These are phyloP conservation scores for Podospora tetraspora DNA, from an alignment of 495 filamentous ascomycete genomes.

Conservation along the genomic window DNA sequence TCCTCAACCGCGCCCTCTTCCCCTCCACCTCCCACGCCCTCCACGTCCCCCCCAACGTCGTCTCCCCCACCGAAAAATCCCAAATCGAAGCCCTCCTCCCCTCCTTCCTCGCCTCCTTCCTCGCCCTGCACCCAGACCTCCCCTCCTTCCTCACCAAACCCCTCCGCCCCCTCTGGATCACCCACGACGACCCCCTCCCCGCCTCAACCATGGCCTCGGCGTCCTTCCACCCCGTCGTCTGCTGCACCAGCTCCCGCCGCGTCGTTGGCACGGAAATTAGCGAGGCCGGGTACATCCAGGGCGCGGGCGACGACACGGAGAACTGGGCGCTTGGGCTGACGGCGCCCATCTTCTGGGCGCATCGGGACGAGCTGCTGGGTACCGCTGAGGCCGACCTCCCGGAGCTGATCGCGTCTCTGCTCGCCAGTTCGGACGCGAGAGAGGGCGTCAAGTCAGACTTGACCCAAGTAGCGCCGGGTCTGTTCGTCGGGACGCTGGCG, in stretches of 20 bases:
- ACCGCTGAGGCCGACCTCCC: constrained; percentile 62
- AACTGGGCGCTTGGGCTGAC: constrained; percentile 79
- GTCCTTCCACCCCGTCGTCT: constrained; percentile 64
- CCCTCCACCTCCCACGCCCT: constrained; percentile 53
- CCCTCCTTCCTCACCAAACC: constrained; percentile 48
- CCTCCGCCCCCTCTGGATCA: constrained; percentile 59
- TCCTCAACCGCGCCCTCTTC: constrained; percentile 78
- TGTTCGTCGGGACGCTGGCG: constrained; percentile 32
- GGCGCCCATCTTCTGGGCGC: constrained; percentile 70
- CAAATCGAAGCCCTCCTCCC: constrained; percentile 68
- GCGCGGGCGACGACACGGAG: constrained; percentile 89
- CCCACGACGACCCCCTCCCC: constrained; percentile 31
- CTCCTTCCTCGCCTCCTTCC: constrained; percentile 58
- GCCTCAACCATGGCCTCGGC: constrained; percentile 16
- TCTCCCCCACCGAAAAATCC: constrained; percentile 69
- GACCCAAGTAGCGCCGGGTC: constrained; percentile 29
- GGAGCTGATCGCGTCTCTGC: constrained; percentile 53
- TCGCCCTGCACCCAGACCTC: constrained; percentile 36
- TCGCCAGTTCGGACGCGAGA: constrained; percentile 26
- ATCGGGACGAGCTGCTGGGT: constrained; percentile 49
- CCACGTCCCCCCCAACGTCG: constrained; percentile 58
- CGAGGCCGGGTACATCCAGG: constrained; percentile 80
- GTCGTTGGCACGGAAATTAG: constrained; percentile 60
- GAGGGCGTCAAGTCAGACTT: constrained; percentile 25
- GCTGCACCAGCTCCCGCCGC: constrained; percentile 71